Evolutionary conservation across 2,329 filamentous ascomycete species (phyloP).

Genomic region (Pseudopithomyces maydicus): DNA sequence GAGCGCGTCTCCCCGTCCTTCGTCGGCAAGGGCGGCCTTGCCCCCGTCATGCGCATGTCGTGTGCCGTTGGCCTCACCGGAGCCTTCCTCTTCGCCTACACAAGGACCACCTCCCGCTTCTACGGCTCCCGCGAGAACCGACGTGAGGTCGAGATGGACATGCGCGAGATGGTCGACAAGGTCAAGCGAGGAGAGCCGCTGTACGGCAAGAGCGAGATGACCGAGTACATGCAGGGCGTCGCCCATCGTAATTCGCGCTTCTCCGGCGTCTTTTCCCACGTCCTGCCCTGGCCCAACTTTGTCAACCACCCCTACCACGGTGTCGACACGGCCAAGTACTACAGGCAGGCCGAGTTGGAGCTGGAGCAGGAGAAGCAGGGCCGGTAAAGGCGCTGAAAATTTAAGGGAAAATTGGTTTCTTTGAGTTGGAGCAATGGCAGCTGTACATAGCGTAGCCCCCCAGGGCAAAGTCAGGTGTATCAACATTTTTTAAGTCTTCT

Average conservation of each 20-base stretch:
- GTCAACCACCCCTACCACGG: slow-evolving; percentile 90
- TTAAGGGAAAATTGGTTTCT: slow-evolving; percentile 20
- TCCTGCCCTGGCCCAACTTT: slow-evolving; percentile 97
- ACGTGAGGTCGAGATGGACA: slow-evolving; percentile 92
- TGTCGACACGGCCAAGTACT: slow-evolving; percentile 98
- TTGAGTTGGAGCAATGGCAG: slow-evolving; percentile 15
- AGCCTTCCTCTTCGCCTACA: slow-evolving; percentile 73
- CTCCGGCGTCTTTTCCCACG: slow-evolving; percentile 79
- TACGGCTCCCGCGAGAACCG: slow-evolving; percentile 94
- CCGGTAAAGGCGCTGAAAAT: slow-evolving; percentile 11
- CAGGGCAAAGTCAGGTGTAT: slow-evolving; percentile 32
- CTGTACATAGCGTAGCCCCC: slow-evolving; percentile 30
- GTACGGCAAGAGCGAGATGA: slow-evolving; percentile 80
- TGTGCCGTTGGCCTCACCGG: slow-evolving; percentile 74
- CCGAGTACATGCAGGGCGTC: slow-evolving; percentile 91
- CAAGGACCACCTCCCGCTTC: slow-evolving; percentile 70
- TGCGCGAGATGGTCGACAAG: slow-evolving; percentile 96
- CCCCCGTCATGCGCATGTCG: slow-evolving; percentile 79
- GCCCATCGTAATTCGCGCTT: slow-evolving; percentile 92
- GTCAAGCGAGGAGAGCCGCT: slow-evolving; percentile 90
- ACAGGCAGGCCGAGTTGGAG: slow-evolving; percentile 91
- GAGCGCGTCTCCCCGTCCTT: slow-evolving; percentile 86
- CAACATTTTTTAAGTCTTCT: slow-evolving; percentile 25
- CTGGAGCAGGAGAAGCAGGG: slow-evolving; percentile 72
- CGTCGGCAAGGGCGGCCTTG: slow-evolving; percentile 81